A percentile compares a stretch with the other conserved stretches of the same genome.
Conservation (phyloP, 371 early-diverging fungal genomes). For the Umbelopsis sp. region DNA sequence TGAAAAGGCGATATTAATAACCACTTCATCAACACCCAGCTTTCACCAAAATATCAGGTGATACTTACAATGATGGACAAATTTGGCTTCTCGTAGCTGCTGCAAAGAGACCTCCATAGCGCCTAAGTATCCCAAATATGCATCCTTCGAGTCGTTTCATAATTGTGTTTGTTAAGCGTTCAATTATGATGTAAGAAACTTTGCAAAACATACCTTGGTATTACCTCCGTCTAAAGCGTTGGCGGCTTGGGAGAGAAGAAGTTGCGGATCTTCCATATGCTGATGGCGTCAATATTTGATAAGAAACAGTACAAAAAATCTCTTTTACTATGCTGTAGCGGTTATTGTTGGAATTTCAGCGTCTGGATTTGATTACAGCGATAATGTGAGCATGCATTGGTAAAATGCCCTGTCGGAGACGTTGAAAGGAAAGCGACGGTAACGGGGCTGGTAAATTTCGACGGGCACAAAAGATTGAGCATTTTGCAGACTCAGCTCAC, state of each 20-base stretch:
- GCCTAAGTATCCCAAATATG: constrained; percentile 8
- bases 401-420: constrained; percentile 16
- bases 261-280: constrained; percentile 14
- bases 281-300: neutral
- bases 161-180: neutral
- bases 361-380: neutral
- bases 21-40: neutral
- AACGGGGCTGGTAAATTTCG: neutral
- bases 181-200: neutral
- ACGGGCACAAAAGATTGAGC: neutral
- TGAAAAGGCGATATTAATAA: neutral
- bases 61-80: constrained; percentile 11
- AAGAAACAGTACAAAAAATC: neutral
- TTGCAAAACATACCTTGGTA: neutral
- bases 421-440: neutral
- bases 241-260: constrained; percentile 7
- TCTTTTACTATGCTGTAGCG: neutral
- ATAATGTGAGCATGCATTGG: constrained; percentile 10
- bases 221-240: constrained; percentile 13
- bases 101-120: constrained; percentile 12
- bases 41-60: neutral
- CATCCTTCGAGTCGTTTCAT: neutral
- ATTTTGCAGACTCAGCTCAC: neutral
- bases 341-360: neutral
- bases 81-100: constrained; percentile 14